phyloP scores from a whole-genome alignment of 2,329 filamentous ascomycete species.

The Didymella glomerata region DNA sequence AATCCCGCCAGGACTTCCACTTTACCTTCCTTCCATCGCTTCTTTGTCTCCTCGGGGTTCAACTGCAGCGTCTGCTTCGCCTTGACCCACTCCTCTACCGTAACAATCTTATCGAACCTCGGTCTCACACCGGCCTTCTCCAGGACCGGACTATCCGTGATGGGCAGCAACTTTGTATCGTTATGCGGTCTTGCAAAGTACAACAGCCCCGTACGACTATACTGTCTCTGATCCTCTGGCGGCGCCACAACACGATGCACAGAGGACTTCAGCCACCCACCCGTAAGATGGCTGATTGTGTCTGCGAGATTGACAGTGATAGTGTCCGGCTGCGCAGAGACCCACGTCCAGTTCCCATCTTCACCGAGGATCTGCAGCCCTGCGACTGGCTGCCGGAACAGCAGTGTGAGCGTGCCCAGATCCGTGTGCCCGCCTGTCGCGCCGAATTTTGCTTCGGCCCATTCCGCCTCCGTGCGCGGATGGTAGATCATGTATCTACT shows the following conservation, averaged over 20 bases:
- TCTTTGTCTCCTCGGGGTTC: slow-evolving; percentile 33
- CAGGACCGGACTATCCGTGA: slow-evolving; percentile 51
- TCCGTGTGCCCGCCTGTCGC: slow-evolving; percentile 65
- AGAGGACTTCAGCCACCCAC: slow-evolving; percentile 57
- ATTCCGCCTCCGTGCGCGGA: slow-evolving; percentile 59
- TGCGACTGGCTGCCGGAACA: slow-evolving; percentile 67
- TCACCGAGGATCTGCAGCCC: slow-evolving; percentile 61
- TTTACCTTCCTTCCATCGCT: slow-evolving; percentile 35
- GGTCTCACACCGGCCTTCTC: slow-evolving; percentile 45
- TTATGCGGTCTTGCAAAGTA: slow-evolving; percentile 60
- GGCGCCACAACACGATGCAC: slow-evolving; percentile 61
- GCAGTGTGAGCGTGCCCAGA: slow-evolving; percentile 63
- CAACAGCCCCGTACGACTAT: slow-evolving; percentile 60
- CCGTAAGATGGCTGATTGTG: slow-evolving; percentile 51
- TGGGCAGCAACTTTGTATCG: slow-evolving; percentile 49
- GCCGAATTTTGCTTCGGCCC: slow-evolving; percentile 53
- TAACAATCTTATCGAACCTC: slow-evolving; percentile 54
- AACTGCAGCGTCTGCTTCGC: slow-evolving; percentile 39
- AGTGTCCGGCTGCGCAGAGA: slow-evolving; percentile 51
- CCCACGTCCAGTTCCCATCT: slow-evolving; percentile 55
- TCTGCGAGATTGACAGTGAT: slow-evolving; percentile 56
- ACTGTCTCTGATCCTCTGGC: slow-evolving; percentile 58
- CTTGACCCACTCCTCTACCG: slow-evolving; percentile 47
- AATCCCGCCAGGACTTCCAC: slow-evolving; percentile 36
- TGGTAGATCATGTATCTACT: slow-evolving; percentile 70